Conservation (phyloP, 441 rosid genomes). For the Adansonia gregorii region DNA sequence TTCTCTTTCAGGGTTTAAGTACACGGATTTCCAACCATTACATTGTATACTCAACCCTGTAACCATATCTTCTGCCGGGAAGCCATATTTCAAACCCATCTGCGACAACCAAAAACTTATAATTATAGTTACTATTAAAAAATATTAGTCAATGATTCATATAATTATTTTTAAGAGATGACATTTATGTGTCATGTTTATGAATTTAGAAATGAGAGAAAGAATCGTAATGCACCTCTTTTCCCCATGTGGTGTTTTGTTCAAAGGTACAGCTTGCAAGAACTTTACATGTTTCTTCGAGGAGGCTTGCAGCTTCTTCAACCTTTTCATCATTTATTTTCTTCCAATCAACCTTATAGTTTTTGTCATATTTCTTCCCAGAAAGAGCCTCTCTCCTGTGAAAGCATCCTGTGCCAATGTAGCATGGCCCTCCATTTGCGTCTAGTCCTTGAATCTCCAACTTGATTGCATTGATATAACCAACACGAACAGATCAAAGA, state of each 20-base stretch:
- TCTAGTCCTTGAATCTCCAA: conserved; percentile 22
- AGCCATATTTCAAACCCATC: conserved; percentile 29
- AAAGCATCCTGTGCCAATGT: conserved; percentile 27
- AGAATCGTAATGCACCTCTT: conserved; percentile 31
- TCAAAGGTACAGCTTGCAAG: conserved; percentile 45
- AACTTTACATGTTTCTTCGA: conserved; percentile 1
- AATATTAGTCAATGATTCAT: no score
- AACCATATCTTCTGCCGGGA: conserved; percentile 32
- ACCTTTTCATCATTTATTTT: not conserved
- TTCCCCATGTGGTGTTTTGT: conserved; percentile 47
- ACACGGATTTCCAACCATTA: conserved; percentile 40
- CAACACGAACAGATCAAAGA: not conserved
- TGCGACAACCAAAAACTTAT: conserved; percentile 13
- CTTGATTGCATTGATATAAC: not conserved
- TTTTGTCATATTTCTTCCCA: conserved; percentile 3
- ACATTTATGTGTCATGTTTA: no score
- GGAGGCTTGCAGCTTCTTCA: conserved; percentile 26
- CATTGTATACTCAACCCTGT: conserved; percentile 38
- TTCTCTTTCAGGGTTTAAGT: conserved; percentile 30
- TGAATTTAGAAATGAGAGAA: not conserved
- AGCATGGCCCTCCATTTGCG: conserved; percentile 34
- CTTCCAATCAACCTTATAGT: conserved; percentile 1
- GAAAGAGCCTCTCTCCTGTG: conserved; percentile 26
- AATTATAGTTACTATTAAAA: no score
- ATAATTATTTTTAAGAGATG: no score